These are phyloP conservation scores for Talaromyces marneffei DNA, from an alignment of 2,329 filamentous ascomycete genomes.

Conservation along the genomic window DNA sequence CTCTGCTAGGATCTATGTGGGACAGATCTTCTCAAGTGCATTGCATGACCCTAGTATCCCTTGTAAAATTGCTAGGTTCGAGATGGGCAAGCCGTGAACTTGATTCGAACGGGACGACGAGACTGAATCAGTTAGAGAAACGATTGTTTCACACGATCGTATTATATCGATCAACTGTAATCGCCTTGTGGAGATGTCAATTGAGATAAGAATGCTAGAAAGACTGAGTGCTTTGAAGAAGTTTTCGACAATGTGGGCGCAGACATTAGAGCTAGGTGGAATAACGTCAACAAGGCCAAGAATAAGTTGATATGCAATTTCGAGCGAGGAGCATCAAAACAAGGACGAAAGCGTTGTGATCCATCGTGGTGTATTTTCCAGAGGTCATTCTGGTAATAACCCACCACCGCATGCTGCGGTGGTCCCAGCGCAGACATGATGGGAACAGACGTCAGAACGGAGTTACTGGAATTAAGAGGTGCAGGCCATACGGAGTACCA, in stretches of 20 bases:
- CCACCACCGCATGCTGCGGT: slow-evolving; percentile 4
- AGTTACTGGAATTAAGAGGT: neutral
- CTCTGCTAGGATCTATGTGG: neutral
- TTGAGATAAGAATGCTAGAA: neutral
- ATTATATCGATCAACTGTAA: neutral
- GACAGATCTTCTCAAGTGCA: neutral
- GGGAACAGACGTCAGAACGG: slow-evolving; percentile 1
- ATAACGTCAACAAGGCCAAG: neutral
- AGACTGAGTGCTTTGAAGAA: neutral
- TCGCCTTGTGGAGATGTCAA: neutral
- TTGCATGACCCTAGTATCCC: neutral
- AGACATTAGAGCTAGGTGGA: neutral
- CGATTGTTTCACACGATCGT: neutral
- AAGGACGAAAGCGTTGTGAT: slow-evolving; percentile 11
- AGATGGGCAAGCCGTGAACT: neutral
- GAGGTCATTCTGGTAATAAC: neutral
- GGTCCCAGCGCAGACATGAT: neutral
- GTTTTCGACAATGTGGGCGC: neutral
- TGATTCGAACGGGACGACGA: neutral
- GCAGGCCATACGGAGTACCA: neutral
- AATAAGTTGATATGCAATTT: neutral
- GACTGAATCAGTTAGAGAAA: neutral
- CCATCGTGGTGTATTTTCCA: neutral
- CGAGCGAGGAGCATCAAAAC: slow-evolving; percentile 6
- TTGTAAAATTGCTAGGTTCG: neutral